Conservation (phyloP, 306 rosid species). For the apple (Malus domestica) region ASM211411v1 NC_041794.1:27490001-27490500, state of each 20-base stretch:
- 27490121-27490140: constrained; percentile 21
- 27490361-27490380: constrained; percentile 78
- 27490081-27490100: constrained; percentile 24
- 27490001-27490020: background rate
- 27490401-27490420: constrained; percentile 84
- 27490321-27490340: constrained; percentile 80
- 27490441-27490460: constrained; percentile 78
- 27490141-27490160: constrained; percentile 19
- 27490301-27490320: constrained; percentile 14
- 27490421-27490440: constrained; percentile 81
- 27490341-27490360: constrained; percentile 93
- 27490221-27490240: background rate
- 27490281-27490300: background rate
- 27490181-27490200: background rate
- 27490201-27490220: background rate
- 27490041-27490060: constrained; percentile 27
- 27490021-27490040: background rate
- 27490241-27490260: background rate
- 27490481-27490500: constrained; percentile 86
- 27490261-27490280: background rate
- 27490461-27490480: constrained; percentile 96
- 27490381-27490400: constrained; percentile 78
- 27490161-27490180: constrained; percentile 8
- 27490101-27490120: constrained; percentile 37
- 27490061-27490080: constrained; percentile 22